Evolutionary conservation across 495 filamentous ascomycete genomes (phyloP), one percentile per base, ranked within the genome.

Genomic region (Astrothelium subdiscretum): DNA sequence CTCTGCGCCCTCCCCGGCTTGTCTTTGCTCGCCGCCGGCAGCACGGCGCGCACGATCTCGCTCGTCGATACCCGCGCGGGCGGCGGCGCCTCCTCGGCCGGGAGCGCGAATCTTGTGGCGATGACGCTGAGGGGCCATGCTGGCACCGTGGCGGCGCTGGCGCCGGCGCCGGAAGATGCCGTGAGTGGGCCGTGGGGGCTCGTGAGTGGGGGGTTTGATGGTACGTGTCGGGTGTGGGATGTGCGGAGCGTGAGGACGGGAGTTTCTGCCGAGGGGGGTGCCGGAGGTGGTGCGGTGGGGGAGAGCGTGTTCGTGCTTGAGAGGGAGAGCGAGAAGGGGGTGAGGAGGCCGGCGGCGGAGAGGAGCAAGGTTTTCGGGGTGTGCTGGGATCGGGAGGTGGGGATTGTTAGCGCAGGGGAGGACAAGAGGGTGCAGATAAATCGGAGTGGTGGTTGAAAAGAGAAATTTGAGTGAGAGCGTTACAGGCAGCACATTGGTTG

Each of bases 391-490:
- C 75, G 76, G 66, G 78, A 79, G 22, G 79, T 95, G 44, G 94
- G 94, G 8, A 96, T 98, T 72, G 87, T 97, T 26, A 95, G 89
- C 73, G 91, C 78, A 5, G 90, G 91, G 13, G 91, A 96, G 81
- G 94, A 98, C 73, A 91, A 89, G 77, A 82, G 81, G 77, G 86
- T 97, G 66, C 95, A 97, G 77, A 84, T 97, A 63, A 95, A 98
- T 76, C 77, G 58, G 22, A 35, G 61, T 32, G 20, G 27, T 32
- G 0, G 48, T 11, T n/a, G 4, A 10, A 29, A n/a, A 24, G 20
- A 8, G 48, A 20, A 27, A n/a, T 10, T 20, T 3, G 42, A 3
- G 42, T 10, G 18, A 48, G 18, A n/a, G n/a, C n/a, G n/a, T n/a
- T n/a, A n/a, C n/a, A n/a, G n/a, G n/a, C n/a, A n/a, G n/a, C n/a